These are phyloP conservation scores for Bipolaris oryzae DNA, from an alignment of 2,329 filamentous ascomycete genomes.

Conservation along the genomic window DNA sequence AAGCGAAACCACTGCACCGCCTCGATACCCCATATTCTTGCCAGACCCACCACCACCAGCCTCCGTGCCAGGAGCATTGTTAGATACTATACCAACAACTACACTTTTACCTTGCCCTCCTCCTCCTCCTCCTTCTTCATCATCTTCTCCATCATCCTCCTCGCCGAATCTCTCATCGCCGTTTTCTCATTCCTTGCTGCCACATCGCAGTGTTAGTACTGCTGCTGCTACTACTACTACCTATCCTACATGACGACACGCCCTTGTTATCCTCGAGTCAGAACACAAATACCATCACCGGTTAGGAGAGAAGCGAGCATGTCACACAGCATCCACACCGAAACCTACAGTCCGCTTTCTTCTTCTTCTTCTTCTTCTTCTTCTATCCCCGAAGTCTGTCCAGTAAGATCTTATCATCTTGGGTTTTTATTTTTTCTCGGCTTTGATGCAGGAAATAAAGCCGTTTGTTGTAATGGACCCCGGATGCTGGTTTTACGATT, in stretches of 20 bases:
- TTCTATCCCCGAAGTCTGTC: constrained; percentile 26
- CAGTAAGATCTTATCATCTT: constrained; percentile 40
- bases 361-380: constrained; percentile 3
- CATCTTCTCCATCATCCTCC: no score
- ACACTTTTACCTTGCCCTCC: background rate
- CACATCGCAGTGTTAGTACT: no score
- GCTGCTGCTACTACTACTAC: no score
- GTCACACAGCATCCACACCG: background rate
- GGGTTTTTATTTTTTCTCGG: constrained; percentile 45
- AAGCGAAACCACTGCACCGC: background rate
- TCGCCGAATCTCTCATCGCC: background rate
- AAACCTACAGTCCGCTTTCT: constrained; percentile 30
- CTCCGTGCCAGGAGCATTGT: background rate
- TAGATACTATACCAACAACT: constrained; percentile 2
- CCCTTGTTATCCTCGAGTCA: background rate
- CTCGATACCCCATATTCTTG: background rate
- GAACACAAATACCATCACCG: background rate
- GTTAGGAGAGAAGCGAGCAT: background rate
- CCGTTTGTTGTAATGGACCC: no score
- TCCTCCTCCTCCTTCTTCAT: background rate
- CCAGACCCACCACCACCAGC: background rate
- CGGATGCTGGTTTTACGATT: no score
- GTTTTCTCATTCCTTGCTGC: background rate
- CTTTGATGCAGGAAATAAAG: constrained; percentile 31
- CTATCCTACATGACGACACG: background rate